These are phyloP conservation scores for Begonia masoniana DNA, from an alignment of 306 rosid genomes.

Conservation along the genomic window DNA sequence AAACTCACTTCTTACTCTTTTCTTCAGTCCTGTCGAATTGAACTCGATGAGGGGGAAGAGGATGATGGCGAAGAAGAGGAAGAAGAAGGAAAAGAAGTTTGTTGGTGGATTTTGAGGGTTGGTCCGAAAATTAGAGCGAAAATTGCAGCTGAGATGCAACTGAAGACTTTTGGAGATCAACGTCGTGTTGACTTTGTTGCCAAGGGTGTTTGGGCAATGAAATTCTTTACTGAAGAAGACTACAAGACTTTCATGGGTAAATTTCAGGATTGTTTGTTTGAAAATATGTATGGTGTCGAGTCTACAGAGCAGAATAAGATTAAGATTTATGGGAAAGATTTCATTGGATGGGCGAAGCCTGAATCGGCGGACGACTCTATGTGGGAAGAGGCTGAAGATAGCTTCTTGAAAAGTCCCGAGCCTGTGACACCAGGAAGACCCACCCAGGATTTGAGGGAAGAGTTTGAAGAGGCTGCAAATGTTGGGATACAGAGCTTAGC, in stretches of 20 bases:
- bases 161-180: constrained; percentile 54
- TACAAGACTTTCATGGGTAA: constrained; percentile 35
- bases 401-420: constrained; percentile 45
- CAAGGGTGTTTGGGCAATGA: constrained; percentile 90
- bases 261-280: constrained; percentile 59
- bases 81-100: constrained; percentile 14
- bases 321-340: constrained; percentile 83
- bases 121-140: constrained; percentile 45
- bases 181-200: constrained; percentile 80
- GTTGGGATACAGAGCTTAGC: constrained; percentile 91
- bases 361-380: constrained; percentile 80
- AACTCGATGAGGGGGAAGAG: constrained; percentile 7
- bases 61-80: constrained; percentile 32
- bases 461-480: constrained; percentile 83
- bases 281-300: constrained; percentile 57
- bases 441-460: constrained; percentile 59
- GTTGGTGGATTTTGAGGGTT: constrained; percentile 62
- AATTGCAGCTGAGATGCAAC: constrained; percentile 43
- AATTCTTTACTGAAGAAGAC: constrained; percentile 47
- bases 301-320: constrained; percentile 60
- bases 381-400: constrained; percentile 89
- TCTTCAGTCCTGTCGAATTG: constrained; percentile 23
- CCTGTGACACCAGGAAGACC: constrained; percentile 38
- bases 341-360: constrained; percentile 80
- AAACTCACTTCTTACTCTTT: constrained; percentile 56